Percentiles rank a stretch among this genome's conserved stretches.
Conservation (phyloP, 169 alveolate species). For the Sarcocystis neurona region DNA sequence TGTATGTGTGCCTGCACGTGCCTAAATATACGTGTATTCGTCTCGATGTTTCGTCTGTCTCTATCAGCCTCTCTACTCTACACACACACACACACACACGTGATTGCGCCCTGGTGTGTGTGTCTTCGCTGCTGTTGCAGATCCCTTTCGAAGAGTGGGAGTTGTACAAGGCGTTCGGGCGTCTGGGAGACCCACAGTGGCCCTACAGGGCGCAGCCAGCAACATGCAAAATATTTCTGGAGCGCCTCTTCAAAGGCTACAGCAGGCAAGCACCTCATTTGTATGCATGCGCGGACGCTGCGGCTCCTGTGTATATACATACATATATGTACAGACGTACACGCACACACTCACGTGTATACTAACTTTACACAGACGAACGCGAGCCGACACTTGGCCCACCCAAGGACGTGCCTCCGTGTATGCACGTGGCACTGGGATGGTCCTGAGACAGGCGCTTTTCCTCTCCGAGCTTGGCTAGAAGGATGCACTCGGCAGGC, state of each 20-base stretch:
- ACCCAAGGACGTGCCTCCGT: no score
- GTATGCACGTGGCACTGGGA: no score
- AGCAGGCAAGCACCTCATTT: not conserved
- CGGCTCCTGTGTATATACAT: not conserved
- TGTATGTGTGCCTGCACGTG: not conserved
- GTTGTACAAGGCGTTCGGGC: conserved; percentile 59
- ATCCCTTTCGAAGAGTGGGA: conserved; percentile 55
- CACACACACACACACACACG: not conserved
- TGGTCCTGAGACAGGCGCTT: no score
- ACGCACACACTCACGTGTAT: no score
- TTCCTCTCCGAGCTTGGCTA: no score
- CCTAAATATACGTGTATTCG: not conserved
- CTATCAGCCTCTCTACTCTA: not conserved
- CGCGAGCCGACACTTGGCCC: no score
- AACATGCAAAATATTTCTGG: conserved; percentile 48
- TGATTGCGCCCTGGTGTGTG: not conserved
- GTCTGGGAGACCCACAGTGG: conserved; percentile 52
- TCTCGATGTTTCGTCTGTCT: not conserved
- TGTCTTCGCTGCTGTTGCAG: not conserved
- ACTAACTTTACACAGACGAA: no score
- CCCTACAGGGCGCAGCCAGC: conserved; percentile 57
- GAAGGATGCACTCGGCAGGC: no score
- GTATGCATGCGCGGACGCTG: not conserved
- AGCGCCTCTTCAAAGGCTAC: conserved; percentile 58
- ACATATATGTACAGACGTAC: not conserved